Evolutionary conservation across 768 basidiomycete species (phyloP).

Genomic region (Collybia mongolica): DNA sequence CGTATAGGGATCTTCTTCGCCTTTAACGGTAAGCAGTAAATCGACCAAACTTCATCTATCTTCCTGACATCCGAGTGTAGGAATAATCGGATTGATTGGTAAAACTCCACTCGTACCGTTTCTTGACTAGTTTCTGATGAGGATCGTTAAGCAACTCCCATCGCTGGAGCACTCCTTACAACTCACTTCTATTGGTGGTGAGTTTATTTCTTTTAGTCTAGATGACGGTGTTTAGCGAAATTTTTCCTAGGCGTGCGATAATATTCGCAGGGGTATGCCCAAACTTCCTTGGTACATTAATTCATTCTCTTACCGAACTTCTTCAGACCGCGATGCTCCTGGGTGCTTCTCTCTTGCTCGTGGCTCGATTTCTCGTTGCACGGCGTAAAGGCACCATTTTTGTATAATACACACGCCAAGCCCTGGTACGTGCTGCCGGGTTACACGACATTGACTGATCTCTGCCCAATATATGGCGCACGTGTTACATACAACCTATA

Average conservation of each 20-base stretch:
- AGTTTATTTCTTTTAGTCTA: background rate
- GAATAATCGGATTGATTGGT: slow-evolving; percentile 36
- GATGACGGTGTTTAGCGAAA: background rate
- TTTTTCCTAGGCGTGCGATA: slow-evolving; percentile 10
- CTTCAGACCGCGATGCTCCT: slow-evolving; percentile 5
- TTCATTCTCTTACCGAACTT: background rate
- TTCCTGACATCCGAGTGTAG: slow-evolving; percentile 2
- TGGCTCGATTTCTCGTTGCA: slow-evolving; percentile 5
- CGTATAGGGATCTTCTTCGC: slow-evolving; percentile 46
- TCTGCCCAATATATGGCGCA: too few relatives aligned
- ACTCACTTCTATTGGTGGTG: slow-evolving; percentile 9
- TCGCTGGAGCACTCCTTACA: slow-evolving; percentile 5
- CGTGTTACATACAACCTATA: too few relatives aligned
- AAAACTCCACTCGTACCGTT: slow-evolving; percentile 1
- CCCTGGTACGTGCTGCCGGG: too few relatives aligned
- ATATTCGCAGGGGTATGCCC: slow-evolving; percentile 11
- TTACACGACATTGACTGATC: too few relatives aligned
- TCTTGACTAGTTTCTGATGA: background rate
- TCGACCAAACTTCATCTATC: background rate
- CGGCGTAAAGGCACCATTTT: slow-evolving; percentile 8
- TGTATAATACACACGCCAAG: slow-evolving; percentile 1
- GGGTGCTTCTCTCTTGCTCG: background rate
- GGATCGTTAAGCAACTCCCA: background rate
- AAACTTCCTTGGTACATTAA: background rate
- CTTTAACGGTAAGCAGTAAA: slow-evolving; percentile 30